Evolutionary conservation across 345 rosid genomes (phyloP).

Genomic region (Boechera divaricarpa): DNA sequence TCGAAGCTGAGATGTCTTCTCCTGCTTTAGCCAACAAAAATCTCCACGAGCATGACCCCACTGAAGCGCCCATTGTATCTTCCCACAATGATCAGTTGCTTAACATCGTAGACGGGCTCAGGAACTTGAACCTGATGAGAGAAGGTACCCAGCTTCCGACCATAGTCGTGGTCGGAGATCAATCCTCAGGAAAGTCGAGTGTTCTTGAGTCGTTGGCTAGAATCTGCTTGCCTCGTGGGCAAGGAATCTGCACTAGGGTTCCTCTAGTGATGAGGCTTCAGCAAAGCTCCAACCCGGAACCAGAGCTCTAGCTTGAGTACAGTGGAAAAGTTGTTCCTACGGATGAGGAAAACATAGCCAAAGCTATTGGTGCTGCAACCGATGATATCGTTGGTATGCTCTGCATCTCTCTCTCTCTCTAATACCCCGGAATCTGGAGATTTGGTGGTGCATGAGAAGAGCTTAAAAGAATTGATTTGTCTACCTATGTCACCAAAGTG

Average conservation of each 20-base stretch:
- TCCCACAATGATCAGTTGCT: not conserved
- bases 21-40: not conserved
- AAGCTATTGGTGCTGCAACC: constrained; percentile 48
- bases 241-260: constrained; percentile 57
- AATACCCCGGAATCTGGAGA: too few species aligned
- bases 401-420: not conserved
- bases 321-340: not conserved
- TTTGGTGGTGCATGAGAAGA: too few species aligned
- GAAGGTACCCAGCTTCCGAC: constrained; percentile 64
- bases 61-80: not conserved
- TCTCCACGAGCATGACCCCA: not conserved
- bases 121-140: constrained; percentile 41
- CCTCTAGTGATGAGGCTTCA: constrained; percentile 59
- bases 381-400: constrained; percentile 42
- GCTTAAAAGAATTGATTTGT: too few species aligned
- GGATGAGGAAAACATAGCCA: constrained; percentile 39
- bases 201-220: constrained; percentile 61
- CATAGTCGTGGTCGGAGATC: constrained; percentile 62
- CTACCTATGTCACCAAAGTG: too few species aligned
- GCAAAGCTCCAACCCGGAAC: constrained; percentile 3
- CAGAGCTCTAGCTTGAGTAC: constrained; percentile 40
- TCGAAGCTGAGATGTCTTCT: not conserved
- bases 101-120: not conserved
- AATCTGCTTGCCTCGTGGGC: constrained; percentile 49
- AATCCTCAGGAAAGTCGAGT: constrained; percentile 61